Percentiles rank a stretch among this genome's conserved stretches.
These are phyloP conservation scores for Lathyrus oleraceus DNA, from an alignment of 306 rosid species.

Conservation along the genomic window DNA sequence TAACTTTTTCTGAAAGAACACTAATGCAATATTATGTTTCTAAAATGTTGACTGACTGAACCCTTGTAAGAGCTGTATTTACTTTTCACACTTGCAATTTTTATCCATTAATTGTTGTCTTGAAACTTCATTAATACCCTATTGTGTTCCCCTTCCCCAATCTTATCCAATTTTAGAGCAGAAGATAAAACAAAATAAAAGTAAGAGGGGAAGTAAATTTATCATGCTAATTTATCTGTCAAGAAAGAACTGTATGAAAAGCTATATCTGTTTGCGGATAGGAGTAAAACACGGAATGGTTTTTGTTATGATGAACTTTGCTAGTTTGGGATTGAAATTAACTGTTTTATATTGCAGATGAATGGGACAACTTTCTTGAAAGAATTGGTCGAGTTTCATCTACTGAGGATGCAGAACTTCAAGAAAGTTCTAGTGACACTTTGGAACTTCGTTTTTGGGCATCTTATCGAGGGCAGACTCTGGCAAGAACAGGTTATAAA, in stretches of 20 bases:
- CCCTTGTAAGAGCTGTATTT: neutral
- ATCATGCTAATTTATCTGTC: conserved; percentile 11
- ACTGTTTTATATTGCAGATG: conserved; percentile 55
- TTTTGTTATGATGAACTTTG: conserved; percentile 11
- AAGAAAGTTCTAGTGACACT: conserved; percentile 67
- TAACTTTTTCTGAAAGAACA: neutral
- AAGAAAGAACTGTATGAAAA: conserved; percentile 6
- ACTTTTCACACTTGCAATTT: neutral
- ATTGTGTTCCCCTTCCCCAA: conserved; percentile 1
- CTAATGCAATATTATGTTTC: neutral
- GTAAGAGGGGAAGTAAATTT: conserved; percentile 9
- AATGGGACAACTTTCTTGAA: conserved; percentile 92
- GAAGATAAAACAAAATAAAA: neutral
- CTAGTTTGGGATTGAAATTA: neutral
- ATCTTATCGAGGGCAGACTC: conserved; percentile 96
- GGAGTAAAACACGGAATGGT: neutral
- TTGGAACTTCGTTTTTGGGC: conserved; percentile 98
- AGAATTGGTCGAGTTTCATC: conserved; percentile 75
- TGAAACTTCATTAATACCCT: neutral
- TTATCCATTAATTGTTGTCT: neutral
- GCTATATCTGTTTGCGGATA: neutral
- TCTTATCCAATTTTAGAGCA: neutral
- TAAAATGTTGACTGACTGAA: neutral
- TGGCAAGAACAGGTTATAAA: conserved; percentile 88
- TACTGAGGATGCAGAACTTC: conserved; percentile 78